Evolutionary conservation across 2,329 filamentous ascomycete species (phyloP), one percentile per base, ranked within the genome.

Genomic region (Fusarium hostae): DNA sequence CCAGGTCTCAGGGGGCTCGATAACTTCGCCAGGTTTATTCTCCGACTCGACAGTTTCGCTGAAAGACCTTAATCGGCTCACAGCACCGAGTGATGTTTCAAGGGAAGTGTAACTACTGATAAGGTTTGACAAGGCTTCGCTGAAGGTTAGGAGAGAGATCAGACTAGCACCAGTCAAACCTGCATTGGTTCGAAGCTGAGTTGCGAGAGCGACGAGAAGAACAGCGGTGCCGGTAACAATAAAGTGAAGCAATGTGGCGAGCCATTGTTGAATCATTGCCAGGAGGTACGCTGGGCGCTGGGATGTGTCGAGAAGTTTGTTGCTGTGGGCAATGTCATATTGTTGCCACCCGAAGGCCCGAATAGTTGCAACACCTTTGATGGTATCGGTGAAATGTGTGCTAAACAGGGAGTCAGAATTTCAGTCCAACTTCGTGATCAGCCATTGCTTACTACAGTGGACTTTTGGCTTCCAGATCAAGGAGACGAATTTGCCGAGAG

Each of bases 391-490:
- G 70, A 90, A 90, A 65, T 89, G 82, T 0, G 83, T 79, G 68
- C 81, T 83, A 28, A 22, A 4, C 2, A 5, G 13, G 15, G 6
- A 18, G 9, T 74, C 34, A 74, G 54, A 9, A n/a, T 16, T 7
- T 15, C 5, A 10, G 5, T 16, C 2, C 6, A 18, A 13, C 11
- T 12, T 6, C 4, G 3, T 8, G 2, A 8, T 8, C 7, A 8
- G 7, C 6, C 8, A 9, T 13, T 1, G 72, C 76, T 66, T 71
- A 78, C 74, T 79, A 79, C 4, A 79, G 22, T 0, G 88, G 88
- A 2, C 86, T 85, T 70, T 91, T 90, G 3, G 86, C 84, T 75
- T 91, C 89, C 2, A 91, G 82, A 48, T 91, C 89, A 15, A 91
- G 77, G 24, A 89, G 82, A 52, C 89, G 84, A 11, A 91, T 76